Evolutionary conservation across 1,139 yeast genomes (phyloP), one percentile per base, ranked within the genome.

Genomic region (Taiozyma onychis): DNA sequence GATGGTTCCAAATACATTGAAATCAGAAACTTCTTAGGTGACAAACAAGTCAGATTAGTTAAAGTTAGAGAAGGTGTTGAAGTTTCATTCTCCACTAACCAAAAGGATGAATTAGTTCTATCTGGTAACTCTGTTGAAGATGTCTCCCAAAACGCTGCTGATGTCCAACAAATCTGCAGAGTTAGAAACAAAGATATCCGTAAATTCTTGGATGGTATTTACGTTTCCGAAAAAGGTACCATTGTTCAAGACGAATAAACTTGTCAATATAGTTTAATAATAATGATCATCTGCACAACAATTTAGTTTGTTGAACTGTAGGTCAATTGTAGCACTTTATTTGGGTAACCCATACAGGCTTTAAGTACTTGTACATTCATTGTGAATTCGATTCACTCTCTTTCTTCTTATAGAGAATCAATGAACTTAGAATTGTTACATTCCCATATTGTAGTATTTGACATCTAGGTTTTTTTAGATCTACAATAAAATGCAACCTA

Each of bases 131-230:
- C 98, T 58, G 83, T 93, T 68, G 99, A 93, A 80, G 88, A 83
- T 70, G 99, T 7, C 66, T 93, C 99, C 63, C 99, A 93, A 80
- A 86, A 91, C 71, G 95, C 96, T 77, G 99, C 99, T 69, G 97
- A 91, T 73, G 82, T 93, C 68, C 97, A 93, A 80, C 99, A 95
- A 81, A 83, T 83, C 77, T 91, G 98, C 82, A 86, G 95, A 76
- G 99, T 91, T 72, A 88, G 97, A 85, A 93, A 93, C 95, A 95
- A 95, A 91, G 99, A 95, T 93, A 93, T 95, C 91, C 90, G 99
- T 81, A 93, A 93, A 86, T 93, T 86, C 81, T 87, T 93, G 84
- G 99, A 93, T 78, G 99, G 99, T 90, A 91, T 93, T 81, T 93
- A 93, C 77, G 99, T 93, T 69, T 91, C 98, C 64, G 95, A 88